Evolutionary conservation across 305 asterid species (phyloP).

Genomic region (Solanum hybrid): DNA sequence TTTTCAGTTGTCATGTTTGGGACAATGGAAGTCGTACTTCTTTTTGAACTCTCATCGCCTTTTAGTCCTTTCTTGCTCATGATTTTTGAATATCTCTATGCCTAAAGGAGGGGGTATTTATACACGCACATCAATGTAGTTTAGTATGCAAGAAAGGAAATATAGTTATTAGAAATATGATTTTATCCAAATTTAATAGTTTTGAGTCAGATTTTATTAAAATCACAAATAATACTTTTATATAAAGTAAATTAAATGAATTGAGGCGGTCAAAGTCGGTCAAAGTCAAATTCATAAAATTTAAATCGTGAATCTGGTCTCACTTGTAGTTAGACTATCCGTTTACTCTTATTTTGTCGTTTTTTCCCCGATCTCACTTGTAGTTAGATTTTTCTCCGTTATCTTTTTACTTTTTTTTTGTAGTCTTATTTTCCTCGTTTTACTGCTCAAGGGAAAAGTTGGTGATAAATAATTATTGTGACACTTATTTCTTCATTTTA

Average conservation of each 20-base stretch:
- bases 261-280: background rate
- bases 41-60: background rate
- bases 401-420: background rate
- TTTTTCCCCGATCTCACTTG: background rate
- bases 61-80: constrained; percentile 72
- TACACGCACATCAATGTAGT: background rate
- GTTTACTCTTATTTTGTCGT: background rate
- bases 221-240: background rate
- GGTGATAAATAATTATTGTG: background rate
- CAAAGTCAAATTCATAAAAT: background rate
- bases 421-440: background rate
- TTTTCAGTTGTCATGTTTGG: constrained; percentile 1
- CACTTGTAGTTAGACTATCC: background rate
- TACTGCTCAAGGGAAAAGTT: background rate
- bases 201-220: background rate
- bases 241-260: background rate
- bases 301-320: background rate
- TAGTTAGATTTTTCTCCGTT: background rate
- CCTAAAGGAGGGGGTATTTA: background rate
- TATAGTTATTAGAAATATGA: background rate
- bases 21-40: background rate
- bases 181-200: background rate
- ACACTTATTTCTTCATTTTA: background rate
- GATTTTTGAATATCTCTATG: background rate
- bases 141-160: background rate